Evolutionary conservation across 768 basidiomycete genomes (phyloP).

Genomic region (Lentinula sp.): DNA sequence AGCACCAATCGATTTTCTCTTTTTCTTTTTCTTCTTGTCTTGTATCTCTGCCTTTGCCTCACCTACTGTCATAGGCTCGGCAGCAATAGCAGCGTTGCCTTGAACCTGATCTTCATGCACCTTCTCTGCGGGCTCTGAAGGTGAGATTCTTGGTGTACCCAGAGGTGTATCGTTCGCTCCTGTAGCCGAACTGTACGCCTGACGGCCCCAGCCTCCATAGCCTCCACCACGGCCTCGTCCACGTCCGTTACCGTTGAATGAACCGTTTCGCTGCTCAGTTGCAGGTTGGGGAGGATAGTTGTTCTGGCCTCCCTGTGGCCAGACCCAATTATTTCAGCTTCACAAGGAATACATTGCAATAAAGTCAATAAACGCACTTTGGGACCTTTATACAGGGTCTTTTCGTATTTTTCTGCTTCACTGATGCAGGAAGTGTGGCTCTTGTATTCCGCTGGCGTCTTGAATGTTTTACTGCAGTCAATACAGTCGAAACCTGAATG

Average conservation of each 20-base stretch:
- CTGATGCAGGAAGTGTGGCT: conserved; percentile 78
- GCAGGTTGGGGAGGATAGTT: conserved; percentile 17
- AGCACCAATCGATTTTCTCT: conserved; percentile 22
- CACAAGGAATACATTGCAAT: not conserved
- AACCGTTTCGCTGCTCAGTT: conserved; percentile 6
- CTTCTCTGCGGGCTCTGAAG: conserved; percentile 13
- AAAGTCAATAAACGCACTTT: conserved; percentile 33
- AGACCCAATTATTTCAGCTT: not conserved
- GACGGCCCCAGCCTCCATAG: conserved; percentile 21
- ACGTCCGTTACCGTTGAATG: conserved; percentile 15
- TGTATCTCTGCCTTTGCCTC: conserved; percentile 18
- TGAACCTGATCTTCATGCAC: conserved; percentile 6
- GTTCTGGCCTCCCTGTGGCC: conserved; percentile 12
- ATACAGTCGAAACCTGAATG: conserved; percentile 72
- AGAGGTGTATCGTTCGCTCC: conserved; percentile 73
- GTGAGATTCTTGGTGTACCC: conserved; percentile 56
- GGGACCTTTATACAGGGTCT: conserved; percentile 75
- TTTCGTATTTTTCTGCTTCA: conserved; percentile 94
- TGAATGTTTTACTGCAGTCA: conserved; percentile 85
- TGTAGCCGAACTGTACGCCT: conserved; percentile 26
- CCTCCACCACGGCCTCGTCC: conserved; percentile 28
- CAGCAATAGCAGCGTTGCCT: conserved; percentile 8
- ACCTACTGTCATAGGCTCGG: not conserved
- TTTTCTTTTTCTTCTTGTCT: conserved; percentile 31
- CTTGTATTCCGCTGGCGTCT: conserved; percentile 72